Percentiles rank a stretch among this genome's conserved stretches.
Evolutionary conservation across 2,329 filamentous ascomycete species (phyloP).

Genomic region (Neopestalotiopsis sp.): DNA sequence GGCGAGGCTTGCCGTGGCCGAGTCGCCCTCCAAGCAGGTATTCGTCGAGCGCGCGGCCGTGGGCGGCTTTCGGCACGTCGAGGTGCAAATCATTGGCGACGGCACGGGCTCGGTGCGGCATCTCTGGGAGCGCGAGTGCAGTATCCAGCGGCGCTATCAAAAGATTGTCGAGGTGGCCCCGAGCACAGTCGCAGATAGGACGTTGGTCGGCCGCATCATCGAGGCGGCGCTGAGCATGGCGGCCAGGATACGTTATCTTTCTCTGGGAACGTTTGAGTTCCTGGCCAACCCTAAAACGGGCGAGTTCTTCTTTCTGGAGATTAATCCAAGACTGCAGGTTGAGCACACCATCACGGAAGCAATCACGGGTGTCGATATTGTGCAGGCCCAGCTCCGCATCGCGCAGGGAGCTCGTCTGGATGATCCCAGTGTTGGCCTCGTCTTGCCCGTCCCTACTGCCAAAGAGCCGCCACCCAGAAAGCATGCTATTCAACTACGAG

Average conservation of each 20-base stretch:
- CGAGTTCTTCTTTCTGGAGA: constrained; percentile 64
- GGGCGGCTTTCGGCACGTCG: constrained; percentile 64
- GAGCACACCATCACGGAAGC: constrained; percentile 67
- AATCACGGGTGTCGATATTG: constrained; percentile 58
- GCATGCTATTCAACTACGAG: constrained; percentile 59
- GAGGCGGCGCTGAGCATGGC: constrained; percentile 59
- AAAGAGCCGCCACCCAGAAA: constrained; percentile 35
- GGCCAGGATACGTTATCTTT: constrained; percentile 55
- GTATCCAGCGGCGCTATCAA: constrained; percentile 68
- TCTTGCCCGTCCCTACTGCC: constrained; percentile 35
- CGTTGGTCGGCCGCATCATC: constrained; percentile 51
- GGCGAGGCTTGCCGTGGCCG: constrained; percentile 56
- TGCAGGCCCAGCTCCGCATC: constrained; percentile 57
- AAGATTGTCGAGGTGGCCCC: constrained; percentile 66
- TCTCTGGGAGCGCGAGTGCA: constrained; percentile 71
- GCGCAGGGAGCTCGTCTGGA: constrained; percentile 52
- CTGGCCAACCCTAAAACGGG: constrained; percentile 53
- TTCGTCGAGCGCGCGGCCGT: constrained; percentile 66
- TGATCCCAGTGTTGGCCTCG: constrained; percentile 37
- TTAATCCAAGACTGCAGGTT: constrained; percentile 65
- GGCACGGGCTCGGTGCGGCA: constrained; percentile 59
- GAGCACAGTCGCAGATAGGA: constrained; percentile 50
- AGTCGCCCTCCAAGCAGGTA: constrained; percentile 61
- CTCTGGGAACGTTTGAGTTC: constrained; percentile 69
- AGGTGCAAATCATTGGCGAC: constrained; percentile 70